Base-by-base conservation (phyloP, 306 rosid species). In the Pyrus betulifolia region DNA sequence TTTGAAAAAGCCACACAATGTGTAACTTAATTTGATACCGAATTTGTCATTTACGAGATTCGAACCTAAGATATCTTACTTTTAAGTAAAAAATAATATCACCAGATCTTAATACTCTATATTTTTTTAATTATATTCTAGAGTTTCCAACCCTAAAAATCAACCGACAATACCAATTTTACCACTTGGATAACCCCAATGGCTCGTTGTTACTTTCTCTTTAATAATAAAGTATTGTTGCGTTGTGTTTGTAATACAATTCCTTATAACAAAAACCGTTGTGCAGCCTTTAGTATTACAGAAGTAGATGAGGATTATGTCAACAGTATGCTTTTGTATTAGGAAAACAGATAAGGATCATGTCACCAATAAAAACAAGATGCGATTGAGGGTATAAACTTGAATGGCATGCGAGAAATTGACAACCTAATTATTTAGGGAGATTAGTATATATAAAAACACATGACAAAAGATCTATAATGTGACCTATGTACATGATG, bases 21-120 rank as follows among this genome's bases (percentile, higher is more conserved):
- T 1, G 1, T 7, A 33, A 0, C 0, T 1, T 33, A 33, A 33
- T 33, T 33, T 33, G 1, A 0, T 33, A 33, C 6, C 0, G 38
- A 33, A 33, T 33, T 33, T 2, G 2, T 33, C 8, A 33, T 33
- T 5, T 33, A 33, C 0, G 0, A 33, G 0, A 33, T 33, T 33
- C 8, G 8, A 33, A 33, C 0, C 2, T 33, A 5, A 33, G 0
- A 33, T 0, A 33, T 33, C 6, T 33, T 2, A 1, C 8, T 33
- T 33, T 33, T 5, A 33, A 33, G 0, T 33, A 1, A 33, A 33
- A 0, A 33, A 33, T 0, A 33, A 33, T 33, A 33, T 0, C 35
- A 33, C 0, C 6, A 5, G 1, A 31, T 0, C 6, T 6, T 33
- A 33, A 6, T 1, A 35, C 2, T 35, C 6, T 35, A 35, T 35